A percentile compares a stretch with the other conserved stretches of the same genome.
phyloP scores from a whole-genome alignment of 805 yeast species.

The Nakazawaea pomicola region DNA sequence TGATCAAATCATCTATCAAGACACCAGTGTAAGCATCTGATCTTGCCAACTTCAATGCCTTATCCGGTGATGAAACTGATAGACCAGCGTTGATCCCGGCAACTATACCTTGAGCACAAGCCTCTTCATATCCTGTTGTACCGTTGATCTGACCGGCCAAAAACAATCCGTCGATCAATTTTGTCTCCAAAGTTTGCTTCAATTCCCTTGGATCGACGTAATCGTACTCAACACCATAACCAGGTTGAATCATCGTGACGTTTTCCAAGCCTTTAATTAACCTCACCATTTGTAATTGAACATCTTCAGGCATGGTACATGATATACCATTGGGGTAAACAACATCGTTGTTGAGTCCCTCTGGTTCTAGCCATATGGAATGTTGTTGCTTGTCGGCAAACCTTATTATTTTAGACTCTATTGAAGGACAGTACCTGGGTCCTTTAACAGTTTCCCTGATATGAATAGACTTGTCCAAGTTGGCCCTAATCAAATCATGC shows the following conservation, averaged over 20 bases:
- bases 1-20: slow-evolving; percentile 85
- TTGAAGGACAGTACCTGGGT: slow-evolving; percentile 95
- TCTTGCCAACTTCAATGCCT: slow-evolving; percentile 49
- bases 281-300: slow-evolving; percentile 68
- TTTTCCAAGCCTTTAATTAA: slow-evolving; percentile 86
- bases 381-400: slow-evolving; percentile 76
- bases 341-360: slow-evolving; percentile 81
- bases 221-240: slow-evolving; percentile 98
- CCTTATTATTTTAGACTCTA: slow-evolving; percentile 81
- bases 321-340: slow-evolving; percentile 97
- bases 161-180: slow-evolving; percentile 67
- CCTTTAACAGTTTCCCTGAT: slow-evolving; percentile 93
- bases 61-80: slow-evolving; percentile 28
- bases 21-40: slow-evolving; percentile 91
- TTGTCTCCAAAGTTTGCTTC: slow-evolving; percentile 73
- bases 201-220: slow-evolving; percentile 92
- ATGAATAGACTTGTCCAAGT: slow-evolving; percentile 81
- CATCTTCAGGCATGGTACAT: slow-evolving; percentile 92
- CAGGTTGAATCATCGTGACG: slow-evolving; percentile 88
- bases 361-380: slow-evolving; percentile 94
- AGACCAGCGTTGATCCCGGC: slow-evolving; percentile 97
- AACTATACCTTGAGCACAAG: slow-evolving; percentile 92
- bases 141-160: slow-evolving; percentile 98
- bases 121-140: slow-evolving; percentile 98
- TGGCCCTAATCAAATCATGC: slow-evolving; percentile 63